Evolutionary conservation across 2,329 filamentous ascomycete genomes (phyloP), one percentile per base, ranked within the genome.

Genomic region (Coniochaeta sp.): DNA sequence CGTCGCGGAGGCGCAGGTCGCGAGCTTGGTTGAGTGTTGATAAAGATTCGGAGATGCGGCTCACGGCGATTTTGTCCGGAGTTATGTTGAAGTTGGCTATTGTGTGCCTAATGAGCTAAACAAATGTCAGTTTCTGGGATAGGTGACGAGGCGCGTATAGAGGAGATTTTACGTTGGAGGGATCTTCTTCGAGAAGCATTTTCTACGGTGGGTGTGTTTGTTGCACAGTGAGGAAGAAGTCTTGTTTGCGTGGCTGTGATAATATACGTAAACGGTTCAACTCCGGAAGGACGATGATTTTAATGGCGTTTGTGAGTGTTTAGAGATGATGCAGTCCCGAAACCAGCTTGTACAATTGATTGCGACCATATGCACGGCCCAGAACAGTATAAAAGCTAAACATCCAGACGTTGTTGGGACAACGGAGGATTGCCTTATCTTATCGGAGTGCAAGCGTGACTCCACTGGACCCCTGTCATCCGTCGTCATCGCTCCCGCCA

Each of bases 161-260:
- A 9, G 43, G 56, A 58, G 59, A 40, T 44, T 22, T 71, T 85
- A 96, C 91, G 52, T 88, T 89, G 52, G 90, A 90, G 66, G 93
- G 93, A 73, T 95, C 90, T 78, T 97, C 93, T 76, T 96, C 91
- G 77, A 98, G 90, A 73, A 97, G 83, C 89, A 98, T 97, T 65
- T 77, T 91, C n/a, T n/a, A n/a, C n/a, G 78, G 17, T n/a, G 12
- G 26, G 1, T 17, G 47, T 52, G 17, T 52, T 33, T 50, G 7
- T 12, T 38, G 0, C n/a, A 22, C n/a, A 31, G 38, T 28, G 17
- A 1, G 17, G 14, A 7, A 31, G 14, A 7, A 31, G 19, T 9
- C 9, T 43, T 7, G 43, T 47, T 40, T 17, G 38, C 38, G 16
- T 6, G 6, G 38, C 9, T 40, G 38, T 5, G 38, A n/a, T 14